phyloP scores from a whole-genome alignment of 148 eudicot species.

The Rhododendron ferrugineum region DNA sequence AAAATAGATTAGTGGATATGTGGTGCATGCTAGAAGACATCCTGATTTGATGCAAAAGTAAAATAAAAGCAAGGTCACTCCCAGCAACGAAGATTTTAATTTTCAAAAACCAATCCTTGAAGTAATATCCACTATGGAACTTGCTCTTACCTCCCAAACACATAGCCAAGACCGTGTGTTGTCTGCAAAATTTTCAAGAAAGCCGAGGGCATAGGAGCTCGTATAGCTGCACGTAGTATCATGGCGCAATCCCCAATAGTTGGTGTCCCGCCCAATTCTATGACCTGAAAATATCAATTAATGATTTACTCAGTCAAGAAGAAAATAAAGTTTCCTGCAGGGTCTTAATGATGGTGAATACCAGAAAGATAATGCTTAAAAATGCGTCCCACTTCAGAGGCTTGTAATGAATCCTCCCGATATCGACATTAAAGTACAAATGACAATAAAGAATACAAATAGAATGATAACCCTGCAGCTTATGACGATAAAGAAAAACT shows the following conservation, averaged over 20 bases:
- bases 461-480: not conserved
- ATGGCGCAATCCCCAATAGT: conserved; percentile 97
- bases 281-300: conserved; percentile 53
- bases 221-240: conserved; percentile 90
- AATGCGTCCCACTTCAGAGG: not conserved
- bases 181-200: conserved; percentile 80
- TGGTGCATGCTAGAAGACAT: not conserved
- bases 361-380: not conserved
- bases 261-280: conserved; percentile 84
- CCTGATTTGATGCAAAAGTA: not conserved
- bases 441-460: not conserved
- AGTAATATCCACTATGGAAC: conserved; percentile 6
- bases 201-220: conserved; percentile 86
- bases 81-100: not conserved
- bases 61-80: not conserved
- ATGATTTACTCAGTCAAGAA: not conserved
- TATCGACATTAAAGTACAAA: not conserved
- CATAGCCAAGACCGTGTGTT: conserved; percentile 78
- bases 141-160: conserved; percentile 68
- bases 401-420: not conserved
- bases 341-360: not conserved
- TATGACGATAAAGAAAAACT: not conserved
- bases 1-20: not conserved
- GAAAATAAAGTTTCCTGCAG: not conserved
- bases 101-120: not conserved